A percentile compares a stretch with the other conserved stretches of the same genome.
Conservation (phyloP, 1,284 basidiomycete species). For the Bjerkandera adusta region DNA sequence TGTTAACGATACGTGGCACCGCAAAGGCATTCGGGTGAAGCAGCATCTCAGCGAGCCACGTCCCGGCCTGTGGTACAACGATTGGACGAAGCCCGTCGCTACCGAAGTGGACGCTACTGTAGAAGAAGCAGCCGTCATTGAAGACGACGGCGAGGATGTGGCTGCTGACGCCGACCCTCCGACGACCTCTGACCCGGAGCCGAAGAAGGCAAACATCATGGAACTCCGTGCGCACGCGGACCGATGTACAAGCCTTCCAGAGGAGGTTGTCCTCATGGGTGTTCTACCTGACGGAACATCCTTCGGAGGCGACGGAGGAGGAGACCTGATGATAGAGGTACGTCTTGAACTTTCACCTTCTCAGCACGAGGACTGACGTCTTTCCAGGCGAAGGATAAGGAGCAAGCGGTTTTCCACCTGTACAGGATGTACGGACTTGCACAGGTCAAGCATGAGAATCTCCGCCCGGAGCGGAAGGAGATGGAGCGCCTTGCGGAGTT, state of each 20-base stretch:
- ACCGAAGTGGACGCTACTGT: background rate
- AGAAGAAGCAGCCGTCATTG: background rate
- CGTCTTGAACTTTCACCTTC: slow-evolving; percentile 17
- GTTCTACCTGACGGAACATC: background rate
- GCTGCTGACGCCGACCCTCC: slow-evolving; percentile 40
- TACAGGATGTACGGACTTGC: slow-evolving; percentile 76
- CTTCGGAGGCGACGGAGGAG: slow-evolving; percentile 13
- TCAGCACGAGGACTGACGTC: slow-evolving; percentile 6
- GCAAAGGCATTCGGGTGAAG: slow-evolving; percentile 79
- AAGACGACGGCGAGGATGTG: background rate
- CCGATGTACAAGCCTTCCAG: slow-evolving; percentile 67
- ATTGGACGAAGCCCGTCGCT: background rate
- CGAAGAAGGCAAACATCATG: slow-evolving; percentile 72
- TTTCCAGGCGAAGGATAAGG: slow-evolving; percentile 79
- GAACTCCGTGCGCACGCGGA: slow-evolving; percentile 86
- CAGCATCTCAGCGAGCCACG: slow-evolving; percentile 60
- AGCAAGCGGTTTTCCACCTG: slow-evolving; percentile 88
- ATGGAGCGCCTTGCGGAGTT: background rate
- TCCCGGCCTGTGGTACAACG: slow-evolving; percentile 8
- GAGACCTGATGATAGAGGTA: slow-evolving; percentile 87
- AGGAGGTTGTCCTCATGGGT: slow-evolving; percentile 37
- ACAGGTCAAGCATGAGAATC: slow-evolving; percentile 55
- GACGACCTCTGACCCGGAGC: slow-evolving; percentile 68
- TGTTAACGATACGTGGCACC: slow-evolving; percentile 74
- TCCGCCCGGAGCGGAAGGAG: slow-evolving; percentile 33